phyloP scores from a whole-genome alignment of 257 asterid genomes.

The Nyctanthes arbortristis region DNA sequence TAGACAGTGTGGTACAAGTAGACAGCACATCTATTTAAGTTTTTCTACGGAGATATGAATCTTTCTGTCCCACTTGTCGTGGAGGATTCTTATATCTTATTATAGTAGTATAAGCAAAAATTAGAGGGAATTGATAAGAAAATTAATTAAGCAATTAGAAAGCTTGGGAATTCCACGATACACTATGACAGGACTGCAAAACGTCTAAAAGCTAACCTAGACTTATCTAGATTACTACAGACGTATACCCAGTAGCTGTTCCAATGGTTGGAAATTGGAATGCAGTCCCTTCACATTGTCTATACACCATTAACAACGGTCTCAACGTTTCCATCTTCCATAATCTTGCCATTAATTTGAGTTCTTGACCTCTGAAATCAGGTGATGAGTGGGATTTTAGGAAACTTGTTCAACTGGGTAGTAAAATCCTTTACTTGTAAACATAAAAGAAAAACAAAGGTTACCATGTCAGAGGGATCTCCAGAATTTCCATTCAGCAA shows the following conservation, averaged over 20 bases:
- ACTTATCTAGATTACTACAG: constrained; percentile 36
- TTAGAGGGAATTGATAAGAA: neutral
- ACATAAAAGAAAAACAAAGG: neutral
- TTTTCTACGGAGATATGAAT: constrained; percentile 11
- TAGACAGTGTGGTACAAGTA: constrained; percentile 2
- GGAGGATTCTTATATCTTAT: too few species aligned
- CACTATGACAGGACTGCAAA: constrained; percentile 24
- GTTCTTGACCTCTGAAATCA: constrained; percentile 76
- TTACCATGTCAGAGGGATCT: constrained; percentile 80
- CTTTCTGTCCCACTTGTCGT: neutral
- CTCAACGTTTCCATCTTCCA: constrained; percentile 79
- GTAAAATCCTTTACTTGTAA: neutral
- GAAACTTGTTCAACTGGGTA: neutral
- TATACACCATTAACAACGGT: constrained; percentile 67
- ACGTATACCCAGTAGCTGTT: constrained; percentile 18
- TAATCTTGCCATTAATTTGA: constrained; percentile 88
- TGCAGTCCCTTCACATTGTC: neutral
- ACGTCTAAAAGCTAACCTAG: constrained; percentile 26
- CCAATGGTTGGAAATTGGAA: neutral
- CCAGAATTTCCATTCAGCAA: constrained; percentile 73
- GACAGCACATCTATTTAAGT: constrained; percentile 16
- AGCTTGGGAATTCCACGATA: constrained; percentile 37
- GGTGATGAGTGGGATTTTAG: constrained; percentile 16
- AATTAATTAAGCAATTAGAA: constrained; percentile 28
- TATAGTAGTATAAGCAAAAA: too few species aligned